Percentiles rank a stretch among this genome's conserved stretches.
Evolutionary conservation across 2,329 filamentous ascomycete genomes (phyloP).

Genomic region (Periconia macrospinosa): DNA sequence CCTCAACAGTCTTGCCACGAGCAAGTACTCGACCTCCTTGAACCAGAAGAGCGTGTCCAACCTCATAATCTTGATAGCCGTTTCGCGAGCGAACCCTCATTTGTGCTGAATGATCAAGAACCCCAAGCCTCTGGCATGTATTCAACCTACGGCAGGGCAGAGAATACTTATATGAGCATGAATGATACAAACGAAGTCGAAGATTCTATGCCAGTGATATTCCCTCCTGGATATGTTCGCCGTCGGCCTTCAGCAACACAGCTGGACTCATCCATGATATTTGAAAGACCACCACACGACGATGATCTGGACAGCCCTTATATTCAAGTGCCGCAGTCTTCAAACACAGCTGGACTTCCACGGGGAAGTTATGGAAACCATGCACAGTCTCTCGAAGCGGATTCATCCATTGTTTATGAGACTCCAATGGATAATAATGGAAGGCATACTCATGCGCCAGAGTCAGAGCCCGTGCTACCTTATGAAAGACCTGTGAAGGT

Average conservation of each 20-base stretch:
- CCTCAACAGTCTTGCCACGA: too few relatives aligned
- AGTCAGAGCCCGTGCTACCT: not conserved
- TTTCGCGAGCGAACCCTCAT: not conserved
- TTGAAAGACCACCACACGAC: not conserved
- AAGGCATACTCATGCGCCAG: not conserved
- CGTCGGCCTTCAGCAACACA: not conserved
- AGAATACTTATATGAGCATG: not conserved
- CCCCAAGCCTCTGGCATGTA: conserved; percentile 10
- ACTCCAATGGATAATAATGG: conserved; percentile 1
- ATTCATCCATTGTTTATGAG: conserved; percentile 6
- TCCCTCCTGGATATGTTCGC: not conserved
- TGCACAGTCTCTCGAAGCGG: not conserved
- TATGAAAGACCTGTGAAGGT: not conserved
- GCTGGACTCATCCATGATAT: not conserved
- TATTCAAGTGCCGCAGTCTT: not conserved
- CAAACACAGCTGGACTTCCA: not conserved
- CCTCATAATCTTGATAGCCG: too few relatives aligned
- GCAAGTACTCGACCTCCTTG: too few relatives aligned
- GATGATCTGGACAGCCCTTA: not conserved
- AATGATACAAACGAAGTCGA: not conserved
- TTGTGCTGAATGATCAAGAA: conserved; percentile 1
- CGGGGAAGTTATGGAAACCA: not conserved
- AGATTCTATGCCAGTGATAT: not conserved
- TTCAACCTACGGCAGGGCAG: conserved; percentile 1
- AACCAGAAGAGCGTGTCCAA: too few relatives aligned